phyloP scores from a whole-genome alignment of 176 grass and related monocot genomes.

The Rhynchospora tenuis region DNA sequence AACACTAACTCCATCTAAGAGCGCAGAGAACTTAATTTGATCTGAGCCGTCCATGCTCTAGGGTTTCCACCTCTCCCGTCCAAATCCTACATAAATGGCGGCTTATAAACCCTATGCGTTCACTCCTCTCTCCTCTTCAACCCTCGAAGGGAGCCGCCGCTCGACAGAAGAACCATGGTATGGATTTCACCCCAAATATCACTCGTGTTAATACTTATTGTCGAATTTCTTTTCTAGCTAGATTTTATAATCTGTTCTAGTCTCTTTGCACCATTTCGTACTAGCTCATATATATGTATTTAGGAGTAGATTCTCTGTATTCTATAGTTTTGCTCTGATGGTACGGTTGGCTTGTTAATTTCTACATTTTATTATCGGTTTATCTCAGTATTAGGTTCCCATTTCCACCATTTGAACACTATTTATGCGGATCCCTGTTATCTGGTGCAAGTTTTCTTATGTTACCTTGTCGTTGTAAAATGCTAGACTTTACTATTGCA shows the following conservation, averaged over 20 bases:
- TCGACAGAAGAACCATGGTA: constrained; percentile 32
- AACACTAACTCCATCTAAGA: not conserved
- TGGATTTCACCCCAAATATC: not conserved
- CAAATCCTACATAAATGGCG: constrained; percentile 3
- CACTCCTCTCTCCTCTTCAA: not conserved
- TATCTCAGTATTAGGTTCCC: not conserved
- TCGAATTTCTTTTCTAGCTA: not conserved
- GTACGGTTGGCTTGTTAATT: not conserved
- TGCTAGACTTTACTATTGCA: no score
- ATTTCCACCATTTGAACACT: not conserved
- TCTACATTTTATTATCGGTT: not conserved
- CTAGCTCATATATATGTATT: not conserved
- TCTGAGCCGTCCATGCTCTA: constrained; percentile 29
- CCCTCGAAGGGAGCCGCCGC: constrained; percentile 15
- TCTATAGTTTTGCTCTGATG: not conserved
- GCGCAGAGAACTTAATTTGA: not conserved
- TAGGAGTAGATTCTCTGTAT: not conserved
- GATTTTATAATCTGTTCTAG: not conserved
- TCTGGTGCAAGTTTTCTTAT: not conserved
- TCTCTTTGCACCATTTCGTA: not conserved
- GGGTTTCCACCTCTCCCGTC: constrained; percentile 24
- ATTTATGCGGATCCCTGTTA: not conserved
- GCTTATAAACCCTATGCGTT: constrained; percentile 32
- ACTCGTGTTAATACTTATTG: not conserved
- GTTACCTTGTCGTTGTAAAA: not conserved